Percentiles rank a stretch among this genome's conserved stretches.
These are phyloP conservation scores for Capronia americana DNA, from an alignment of 2,329 filamentous ascomycete species.

Conservation along the genomic window DNA sequence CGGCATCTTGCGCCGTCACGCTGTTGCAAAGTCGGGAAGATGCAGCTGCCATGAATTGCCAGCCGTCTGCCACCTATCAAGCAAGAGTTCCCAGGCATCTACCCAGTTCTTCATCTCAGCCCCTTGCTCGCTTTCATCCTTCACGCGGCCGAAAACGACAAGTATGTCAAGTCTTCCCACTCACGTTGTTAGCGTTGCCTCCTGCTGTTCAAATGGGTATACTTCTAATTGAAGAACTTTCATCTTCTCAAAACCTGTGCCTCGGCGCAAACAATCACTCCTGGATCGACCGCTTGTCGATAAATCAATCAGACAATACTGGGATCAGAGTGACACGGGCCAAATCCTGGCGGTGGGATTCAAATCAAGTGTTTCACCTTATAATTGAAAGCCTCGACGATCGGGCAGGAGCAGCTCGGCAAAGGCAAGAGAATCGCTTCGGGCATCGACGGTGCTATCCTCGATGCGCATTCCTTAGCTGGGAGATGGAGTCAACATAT, in stretches of 20 bases:
- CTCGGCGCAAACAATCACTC: not conserved
- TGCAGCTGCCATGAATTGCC: not conserved
- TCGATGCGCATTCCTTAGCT: too few relatives aligned
- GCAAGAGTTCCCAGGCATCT: not conserved
- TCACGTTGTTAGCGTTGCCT: not conserved
- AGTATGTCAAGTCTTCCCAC: not conserved
- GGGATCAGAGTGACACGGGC: not conserved
- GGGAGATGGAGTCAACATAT: too few relatives aligned
- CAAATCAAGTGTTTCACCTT: not conserved
- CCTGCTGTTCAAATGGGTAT: not conserved
- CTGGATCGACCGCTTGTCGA: not conserved
- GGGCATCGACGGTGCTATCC: too few relatives aligned
- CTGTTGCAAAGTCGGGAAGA: not conserved
- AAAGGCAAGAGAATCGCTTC: not conserved
- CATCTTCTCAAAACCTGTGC: not conserved
- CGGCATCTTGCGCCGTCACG: not conserved
- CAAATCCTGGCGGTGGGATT: not conserved
- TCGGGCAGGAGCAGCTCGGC: not conserved
- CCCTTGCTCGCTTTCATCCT: too few relatives aligned
- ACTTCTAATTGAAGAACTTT: not conserved
- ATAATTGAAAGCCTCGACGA: not conserved
- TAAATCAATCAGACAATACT: not conserved
- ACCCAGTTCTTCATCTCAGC: not conserved
- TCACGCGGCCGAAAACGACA: not conserved
- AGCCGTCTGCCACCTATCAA: too few relatives aligned